phyloP scores from a whole-genome alignment of 768 basidiomycete species.

The Suillus brevipes region DNA sequence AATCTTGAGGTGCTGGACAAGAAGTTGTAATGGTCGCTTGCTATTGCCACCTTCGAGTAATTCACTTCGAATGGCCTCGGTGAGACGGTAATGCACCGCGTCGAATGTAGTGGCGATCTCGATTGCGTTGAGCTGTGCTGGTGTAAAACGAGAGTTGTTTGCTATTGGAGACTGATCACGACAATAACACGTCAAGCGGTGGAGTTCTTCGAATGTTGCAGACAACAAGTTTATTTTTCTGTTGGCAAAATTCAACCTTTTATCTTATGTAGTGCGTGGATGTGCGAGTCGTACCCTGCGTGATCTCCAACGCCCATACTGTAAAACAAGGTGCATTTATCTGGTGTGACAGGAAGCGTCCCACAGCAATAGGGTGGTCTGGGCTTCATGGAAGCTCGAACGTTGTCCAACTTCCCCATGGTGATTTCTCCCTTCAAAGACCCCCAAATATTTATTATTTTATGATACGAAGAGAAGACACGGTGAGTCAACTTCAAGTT shows the following conservation, averaged over 20 bases:
- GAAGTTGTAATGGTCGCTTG: constrained; percentile 40
- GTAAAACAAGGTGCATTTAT: background rate
- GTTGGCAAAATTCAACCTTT: background rate
- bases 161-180: background rate
- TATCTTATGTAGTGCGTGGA: background rate
- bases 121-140: constrained; percentile 33
- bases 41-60: constrained; percentile 26
- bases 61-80: constrained; percentile 25
- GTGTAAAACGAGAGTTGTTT: background rate
- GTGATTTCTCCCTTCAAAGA: background rate
- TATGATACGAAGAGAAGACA: background rate
- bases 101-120: constrained; percentile 39
- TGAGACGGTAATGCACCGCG: constrained; percentile 25
- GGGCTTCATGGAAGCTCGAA: constrained; percentile 7
- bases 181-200: background rate
- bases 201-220: constrained; percentile 2
- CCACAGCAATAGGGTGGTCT: constrained; percentile 8
- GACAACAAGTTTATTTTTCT: constrained; percentile 1
- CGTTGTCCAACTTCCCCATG: constrained; percentile 3
- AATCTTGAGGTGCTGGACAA: constrained; percentile 33
- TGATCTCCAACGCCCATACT: background rate
- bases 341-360: background rate
- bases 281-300: constrained; percentile 2
- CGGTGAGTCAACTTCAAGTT: background rate
- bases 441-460: background rate